Base-by-base conservation (phyloP, 495 filamentous ascomycete species). In the Daldinia loculata region DNA sequence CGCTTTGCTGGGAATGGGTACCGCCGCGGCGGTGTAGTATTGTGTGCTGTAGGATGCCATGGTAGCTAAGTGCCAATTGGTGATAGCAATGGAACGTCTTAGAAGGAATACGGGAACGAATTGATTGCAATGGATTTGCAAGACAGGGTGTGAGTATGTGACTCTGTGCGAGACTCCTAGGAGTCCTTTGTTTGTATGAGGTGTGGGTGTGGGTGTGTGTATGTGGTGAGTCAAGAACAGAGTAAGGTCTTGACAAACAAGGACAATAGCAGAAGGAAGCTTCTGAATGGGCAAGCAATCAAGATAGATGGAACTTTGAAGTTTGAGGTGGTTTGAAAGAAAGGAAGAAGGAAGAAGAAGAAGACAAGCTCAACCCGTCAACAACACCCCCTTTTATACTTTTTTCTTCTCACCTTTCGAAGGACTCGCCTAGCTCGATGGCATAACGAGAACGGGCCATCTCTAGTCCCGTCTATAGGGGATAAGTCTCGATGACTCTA, bases 31-130 rank as follows among this genome's bases (percentile, higher is more conserved):
- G 70, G 62, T 67, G 62, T 89, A 86, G 76, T 89, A 89, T 75
- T 88, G 85, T 34, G 80, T 76, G 73, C 80, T 77, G 77, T 81
- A 81, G 55, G 86, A 81, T 61, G 87, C 80, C 87, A 89, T 89
- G 76, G 65, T 81, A 78, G 59, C 26, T 59, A n/a, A 15, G 26
- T 56, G 12, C 7, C 66, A 26, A 32, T 68, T 53, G 36, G 58
- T 63, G 50, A 63, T 63, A 51, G 53, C 24, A 24, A 15, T 56
- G 62, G 38, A 64, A 48, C 34, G 39, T 41, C 36, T 38, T 22
- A 24, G 30, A 9, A 57, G 22, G 19, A 43, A 39, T 8, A 43
- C 14, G n/a, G 27, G 9, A 39, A 51, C 45, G 41, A 11, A 45
- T 22, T 30, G 50, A 8, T 63, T 63, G 59, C 56, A 57, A 64